Evolutionary conservation across 768 basidiomycete species (phyloP), one percentile per base, ranked within the genome.

Genomic region (Crepidotus variabilis): DNA sequence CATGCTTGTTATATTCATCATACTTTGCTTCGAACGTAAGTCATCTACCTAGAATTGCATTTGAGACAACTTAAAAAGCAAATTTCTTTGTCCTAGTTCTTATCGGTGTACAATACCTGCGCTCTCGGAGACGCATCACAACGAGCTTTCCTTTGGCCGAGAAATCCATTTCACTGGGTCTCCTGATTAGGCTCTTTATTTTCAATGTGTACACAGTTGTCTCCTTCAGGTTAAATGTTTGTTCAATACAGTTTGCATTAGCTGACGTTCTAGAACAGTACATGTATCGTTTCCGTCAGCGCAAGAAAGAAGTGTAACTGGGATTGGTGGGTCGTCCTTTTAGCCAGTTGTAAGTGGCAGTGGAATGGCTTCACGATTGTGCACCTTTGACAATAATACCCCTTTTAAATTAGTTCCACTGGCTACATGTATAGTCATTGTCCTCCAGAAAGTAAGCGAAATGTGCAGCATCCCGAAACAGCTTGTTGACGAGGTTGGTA

Each of bases 11-110:
- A 61, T 80, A 54, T 51, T 65, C 21, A 51, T 78, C 35, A 74
- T 81, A 21, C 58, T 79, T 22, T 54, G 65, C 48, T 71, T 85
- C 36, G 81, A 83, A 72, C 65, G 83, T 83, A 54, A 33, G 57
- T 28, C n/a, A 48, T 6, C 28, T 35, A 18, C 34, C 14, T 47
- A 16, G 23, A 8, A 47, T 47, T 28, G 35, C 24, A 18, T 32
- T 20, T 10, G 22, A 24, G n/a, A 56, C 45, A 36, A 33, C 14
- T 49, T 47, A 57, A 9, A 21, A n/a, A n/a, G n/a, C 60, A 36
- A 14, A 24, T 24, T 24, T 50, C 47, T 6, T 20, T 11, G 13
- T 22, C 14, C 21, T 57, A 84, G 83, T 69, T 51, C 67, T 71
- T n/a, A 78, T 79, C 39, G 63, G 70, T 10, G 52, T 78, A 9